Evolutionary conservation across 805 yeast species (phyloP), one percentile per base, ranked within the genome.

Genomic region (Lachancea thermotolerans): DNA sequence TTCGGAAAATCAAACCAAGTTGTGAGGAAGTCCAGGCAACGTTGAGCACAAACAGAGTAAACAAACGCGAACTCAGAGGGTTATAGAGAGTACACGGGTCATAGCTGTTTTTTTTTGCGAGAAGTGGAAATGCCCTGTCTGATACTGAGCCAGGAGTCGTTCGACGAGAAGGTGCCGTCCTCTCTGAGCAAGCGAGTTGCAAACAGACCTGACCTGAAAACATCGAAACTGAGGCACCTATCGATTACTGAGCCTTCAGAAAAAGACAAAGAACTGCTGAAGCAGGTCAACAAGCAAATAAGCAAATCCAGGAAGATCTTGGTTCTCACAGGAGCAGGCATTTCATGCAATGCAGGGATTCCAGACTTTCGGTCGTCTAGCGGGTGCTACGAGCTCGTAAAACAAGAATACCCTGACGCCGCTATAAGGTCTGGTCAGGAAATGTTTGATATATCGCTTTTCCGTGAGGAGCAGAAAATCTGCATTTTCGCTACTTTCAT

Each of bases 271-370:
- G 35, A 29, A 15, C 30, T 45, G 9, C 44, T 64, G 21, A 31
- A 47, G 2, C 57, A 52, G 40, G 62, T 70, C 9, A 57, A 55
- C 42, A 61, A 53, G 37, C 35, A 52, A 17, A 44, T 66, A 17
- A 52, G 49, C 30, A 53, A 59, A 38, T 58, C 70, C 4, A 58
- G 74, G 44, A 79, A 74, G 55, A 68, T 81, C n/a, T 72, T 84
- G 16, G 73, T 85, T 3, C 69, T 90, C 44, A 89, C 96, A 0
- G 98, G 99, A 7, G 99, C 99, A 2, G 99, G 99, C 0, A 88
- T 91, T 47, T 87, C 96, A 12, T 88, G 96, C 61, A 87, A 85
- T 60, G 97, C 98, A 1, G 98, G 99, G 0, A 93, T 91, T 39
- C 99, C 99, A 32, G 98, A 91, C 61, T 90, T 90, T 62, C 73